Percentiles rank a stretch among this genome's conserved stretches.
Conservation (phyloP, 345 rosid species). For the Eucalyptus polyanthemos region DNA sequence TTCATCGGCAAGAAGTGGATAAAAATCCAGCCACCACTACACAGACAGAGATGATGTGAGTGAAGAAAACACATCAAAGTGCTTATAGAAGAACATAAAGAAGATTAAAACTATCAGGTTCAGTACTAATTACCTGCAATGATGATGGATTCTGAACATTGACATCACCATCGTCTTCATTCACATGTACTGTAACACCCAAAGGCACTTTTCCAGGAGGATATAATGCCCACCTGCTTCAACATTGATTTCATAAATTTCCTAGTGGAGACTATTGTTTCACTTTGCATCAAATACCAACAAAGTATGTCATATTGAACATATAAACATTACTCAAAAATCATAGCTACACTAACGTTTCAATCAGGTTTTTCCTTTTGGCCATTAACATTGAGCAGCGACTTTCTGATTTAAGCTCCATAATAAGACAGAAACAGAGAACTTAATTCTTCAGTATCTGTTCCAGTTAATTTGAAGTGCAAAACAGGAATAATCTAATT, state of each 20-base stretch:
- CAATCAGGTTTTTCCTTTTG: not conserved
- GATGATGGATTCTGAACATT: constrained; percentile 83
- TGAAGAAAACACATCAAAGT: not conserved
- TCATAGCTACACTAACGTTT: not conserved
- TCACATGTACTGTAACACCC: constrained; percentile 94
- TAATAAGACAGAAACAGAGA: not conserved
- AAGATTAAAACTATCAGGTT: not conserved
- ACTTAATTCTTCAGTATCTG: not conserved
- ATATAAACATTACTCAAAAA: not conserved
- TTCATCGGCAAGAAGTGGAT: constrained; percentile 83
- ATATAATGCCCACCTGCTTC: constrained; percentile 89
- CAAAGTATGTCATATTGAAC: not conserved
- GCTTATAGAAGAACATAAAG: not conserved
- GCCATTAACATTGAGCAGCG: not conserved
- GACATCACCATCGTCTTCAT: constrained; percentile 94
- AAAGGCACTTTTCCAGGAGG: constrained; percentile 98
- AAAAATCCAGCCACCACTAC: constrained; percentile 98
- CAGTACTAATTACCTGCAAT: constrained; percentile 53
- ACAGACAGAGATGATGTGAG: not conserved
- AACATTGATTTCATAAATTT: not conserved
- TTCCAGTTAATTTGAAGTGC: not conserved
- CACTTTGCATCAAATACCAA: not conserved
- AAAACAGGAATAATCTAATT: not conserved
- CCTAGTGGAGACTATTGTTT: not conserved
- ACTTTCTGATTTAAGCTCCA: not conserved